These are phyloP conservation scores for Sanghuangporus baumii DNA, from an alignment of 1,284 basidiomycete species.

Conservation along the genomic window DNA sequence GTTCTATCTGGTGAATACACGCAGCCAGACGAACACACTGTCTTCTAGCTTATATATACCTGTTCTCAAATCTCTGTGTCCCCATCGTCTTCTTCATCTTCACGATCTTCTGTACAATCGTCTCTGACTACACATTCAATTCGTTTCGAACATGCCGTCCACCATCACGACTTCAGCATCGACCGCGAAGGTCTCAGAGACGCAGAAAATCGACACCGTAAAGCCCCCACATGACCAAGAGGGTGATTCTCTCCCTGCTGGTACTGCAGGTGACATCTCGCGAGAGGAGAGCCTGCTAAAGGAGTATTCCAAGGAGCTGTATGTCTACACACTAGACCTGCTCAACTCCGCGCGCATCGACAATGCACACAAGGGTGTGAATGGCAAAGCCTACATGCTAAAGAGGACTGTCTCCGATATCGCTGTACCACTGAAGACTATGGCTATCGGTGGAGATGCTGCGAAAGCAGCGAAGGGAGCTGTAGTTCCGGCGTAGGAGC, in stretches of 20 bases:
- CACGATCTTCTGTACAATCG: background rate
- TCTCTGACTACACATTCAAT: background rate
- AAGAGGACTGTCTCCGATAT: constrained; percentile 17
- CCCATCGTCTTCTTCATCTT: background rate
- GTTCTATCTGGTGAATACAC: constrained; percentile 2
- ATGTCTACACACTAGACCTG: constrained; percentile 13
- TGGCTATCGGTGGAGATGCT: background rate
- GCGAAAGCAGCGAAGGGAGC: background rate
- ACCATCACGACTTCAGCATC: background rate
- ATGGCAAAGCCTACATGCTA: constrained; percentile 12
- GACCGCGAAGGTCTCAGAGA: background rate
- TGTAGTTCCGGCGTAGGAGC: background rate
- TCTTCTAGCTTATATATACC: background rate
- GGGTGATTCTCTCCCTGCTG: background rate
- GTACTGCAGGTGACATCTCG: background rate
- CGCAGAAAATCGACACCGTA: background rate
- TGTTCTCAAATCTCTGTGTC: background rate
- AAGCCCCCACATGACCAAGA: background rate
- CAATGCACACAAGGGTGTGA: constrained; percentile 6
- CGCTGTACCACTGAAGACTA: constrained; percentile 9
- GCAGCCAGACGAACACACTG: background rate
- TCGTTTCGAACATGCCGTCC: background rate
- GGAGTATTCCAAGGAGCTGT: constrained; percentile 17
- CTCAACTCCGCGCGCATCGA: constrained; percentile 15
- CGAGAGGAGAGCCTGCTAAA: constrained; percentile 9